phyloP scores from a whole-genome alignment of 179 eudicot species.

The Vitellaria paradoxa region DNA sequence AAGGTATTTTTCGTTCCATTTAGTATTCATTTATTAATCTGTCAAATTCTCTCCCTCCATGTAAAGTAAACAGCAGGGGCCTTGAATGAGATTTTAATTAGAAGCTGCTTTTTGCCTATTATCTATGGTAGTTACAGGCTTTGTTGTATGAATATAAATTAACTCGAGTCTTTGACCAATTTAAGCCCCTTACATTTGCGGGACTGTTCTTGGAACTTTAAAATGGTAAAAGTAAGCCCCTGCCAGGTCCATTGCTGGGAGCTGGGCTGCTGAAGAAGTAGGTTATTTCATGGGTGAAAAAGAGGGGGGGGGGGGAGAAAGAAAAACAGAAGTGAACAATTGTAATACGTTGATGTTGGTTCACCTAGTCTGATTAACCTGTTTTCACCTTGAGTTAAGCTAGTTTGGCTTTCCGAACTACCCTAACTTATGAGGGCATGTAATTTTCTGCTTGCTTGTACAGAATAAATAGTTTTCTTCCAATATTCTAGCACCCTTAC shows the following conservation, averaged over 20 bases:
- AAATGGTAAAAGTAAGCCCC: neutral
- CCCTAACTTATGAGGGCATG: neutral
- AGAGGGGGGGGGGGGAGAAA: neutral
- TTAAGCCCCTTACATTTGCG: neutral
- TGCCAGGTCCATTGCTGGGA: neutral
- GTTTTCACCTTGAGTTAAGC: neutral
- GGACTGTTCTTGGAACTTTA: neutral
- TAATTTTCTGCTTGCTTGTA: neutral
- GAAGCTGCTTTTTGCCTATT: neutral
- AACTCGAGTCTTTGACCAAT: neutral
- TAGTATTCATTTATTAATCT: neutral
- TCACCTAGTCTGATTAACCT: neutral
- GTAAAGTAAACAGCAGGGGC: neutral
- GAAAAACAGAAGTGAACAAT: neutral
- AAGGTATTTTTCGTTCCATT: conserved; percentile 39
- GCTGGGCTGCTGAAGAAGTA: neutral
- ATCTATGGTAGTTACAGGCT: neutral
- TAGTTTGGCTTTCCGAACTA: neutral
- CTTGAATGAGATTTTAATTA: neutral
- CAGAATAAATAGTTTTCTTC: neutral
- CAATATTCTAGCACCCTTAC: too few relatives aligned
- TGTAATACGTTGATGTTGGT: neutral
- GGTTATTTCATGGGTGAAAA: neutral
- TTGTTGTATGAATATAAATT: neutral
- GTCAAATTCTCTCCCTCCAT: neutral